These are phyloP conservation scores for Monosporascus sp. DNA, from an alignment of 2,329 filamentous ascomycete genomes.

Conservation along the genomic window DNA sequence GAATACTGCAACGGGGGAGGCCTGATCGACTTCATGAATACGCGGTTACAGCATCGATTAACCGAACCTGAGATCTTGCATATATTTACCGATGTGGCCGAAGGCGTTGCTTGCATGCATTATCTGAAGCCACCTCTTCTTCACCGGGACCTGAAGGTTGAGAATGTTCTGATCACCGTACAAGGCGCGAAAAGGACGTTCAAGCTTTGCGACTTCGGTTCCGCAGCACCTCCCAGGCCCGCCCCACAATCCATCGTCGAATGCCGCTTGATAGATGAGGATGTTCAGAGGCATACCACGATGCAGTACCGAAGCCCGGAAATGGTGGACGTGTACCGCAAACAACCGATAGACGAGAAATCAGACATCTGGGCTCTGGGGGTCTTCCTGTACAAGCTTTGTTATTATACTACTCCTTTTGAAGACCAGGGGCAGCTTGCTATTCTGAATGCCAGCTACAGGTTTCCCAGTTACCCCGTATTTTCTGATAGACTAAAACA, in stretches of 20 bases:
- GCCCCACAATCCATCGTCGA: conserved; percentile 84
- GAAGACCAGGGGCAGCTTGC: conserved; percentile 97
- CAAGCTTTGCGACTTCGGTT: conserved; percentile 98
- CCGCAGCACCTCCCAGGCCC: conserved; percentile 74
- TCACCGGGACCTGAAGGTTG: conserved; percentile 93
- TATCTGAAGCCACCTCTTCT: conserved; percentile 91
- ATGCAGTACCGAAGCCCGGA: conserved; percentile 96
- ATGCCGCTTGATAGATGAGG: conserved; percentile 89
- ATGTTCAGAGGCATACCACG: conserved; percentile 94
- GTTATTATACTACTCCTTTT: conserved; percentile 98
- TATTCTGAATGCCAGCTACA: conserved; percentile 92
- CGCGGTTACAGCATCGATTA: conserved; percentile 86
- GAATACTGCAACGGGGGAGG: conserved; percentile 94
- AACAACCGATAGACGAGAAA: conserved; percentile 96
- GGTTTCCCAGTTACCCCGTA: conserved; percentile 78
- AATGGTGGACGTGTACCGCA: conserved; percentile 97
- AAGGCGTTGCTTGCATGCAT: conserved; percentile 98
- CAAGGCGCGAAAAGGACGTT: conserved; percentile 66
- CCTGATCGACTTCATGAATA: conserved; percentile 99
- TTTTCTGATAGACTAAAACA: conserved; percentile 89
- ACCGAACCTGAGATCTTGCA: conserved; percentile 96
- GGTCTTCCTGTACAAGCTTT: conserved; percentile 93
- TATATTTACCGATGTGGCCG: conserved; percentile 93
- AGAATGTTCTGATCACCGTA: conserved; percentile 87
- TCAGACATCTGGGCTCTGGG: conserved; percentile 97